Base-by-base conservation (phyloP, 73 alveolate species). In the Uronychia binucleata region DNA sequence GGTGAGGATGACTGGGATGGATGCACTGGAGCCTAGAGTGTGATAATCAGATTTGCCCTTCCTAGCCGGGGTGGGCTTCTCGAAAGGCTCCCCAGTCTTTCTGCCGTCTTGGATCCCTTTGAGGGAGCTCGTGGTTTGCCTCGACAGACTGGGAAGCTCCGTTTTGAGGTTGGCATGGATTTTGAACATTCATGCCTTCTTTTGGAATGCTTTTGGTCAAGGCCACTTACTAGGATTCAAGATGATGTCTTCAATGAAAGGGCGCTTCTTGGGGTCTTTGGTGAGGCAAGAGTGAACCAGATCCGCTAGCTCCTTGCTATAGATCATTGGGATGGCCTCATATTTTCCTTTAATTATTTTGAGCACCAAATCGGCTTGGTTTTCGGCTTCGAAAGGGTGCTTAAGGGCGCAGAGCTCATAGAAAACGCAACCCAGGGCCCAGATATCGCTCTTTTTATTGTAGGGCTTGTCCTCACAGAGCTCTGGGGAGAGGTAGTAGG, bases 401-500 rank as follows among this genome's bases (percentile, higher is more conserved):
- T 94, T 97, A 78, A 93, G 91, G 31, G 99, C 96, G 90, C 99
- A 95, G 87, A 98, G 87, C 85, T 98, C 99, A 93, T 98, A 98
- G 84, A 98, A 91, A 8, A 98, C 98, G 82, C 99, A 98, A 0
- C 99, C 99, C 26, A 95, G 89, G 19, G 99, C 95, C 99, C 99
- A 97, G n/a, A 95, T 83, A 95, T 95, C 98, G 58, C 95, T 85
- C 85, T 93, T 93, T 46, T 77, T 30, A 74, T 93, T 93, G 88
- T 93, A 95, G 27, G 97, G 97, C 79, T 94, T 95, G 79, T 95
- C 96, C 58, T 93, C 97, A 75, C 95, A 90, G 26, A 85, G 79
- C 34, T 90, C 92, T 14, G 98, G 98, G 13, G 97, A 91, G 25
- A 94, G 80, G 75, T 94, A 94, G 67, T 91, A 94, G 1, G 98